Conservation (phyloP, 1,284 basidiomycete species). For the Mycosarcoma maydis region DNA sequence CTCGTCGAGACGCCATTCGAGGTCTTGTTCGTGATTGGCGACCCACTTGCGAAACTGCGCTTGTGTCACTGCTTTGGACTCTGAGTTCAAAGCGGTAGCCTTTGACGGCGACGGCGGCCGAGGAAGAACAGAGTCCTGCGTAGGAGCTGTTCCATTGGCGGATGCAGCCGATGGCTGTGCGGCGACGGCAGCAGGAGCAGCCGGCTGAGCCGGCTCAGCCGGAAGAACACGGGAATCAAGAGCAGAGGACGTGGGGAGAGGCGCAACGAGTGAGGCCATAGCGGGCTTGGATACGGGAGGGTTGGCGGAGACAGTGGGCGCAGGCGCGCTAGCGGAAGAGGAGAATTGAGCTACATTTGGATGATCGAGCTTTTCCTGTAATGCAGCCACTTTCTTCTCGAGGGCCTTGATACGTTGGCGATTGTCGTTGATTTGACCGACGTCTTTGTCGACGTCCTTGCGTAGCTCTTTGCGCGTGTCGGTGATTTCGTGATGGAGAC, state of each 20-base stretch:
- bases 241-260: slow-evolving; percentile 9
- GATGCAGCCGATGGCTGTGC: background rate
- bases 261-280: no score
- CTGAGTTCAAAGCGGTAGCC: background rate
- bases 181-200: background rate
- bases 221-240: slow-evolving; percentile 5
- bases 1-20: slow-evolving; percentile 31
- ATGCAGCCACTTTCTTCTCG: background rate
- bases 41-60: slow-evolving; percentile 25
- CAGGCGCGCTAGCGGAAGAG: background rate
- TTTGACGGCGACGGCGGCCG: background rate
- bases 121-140: background rate
- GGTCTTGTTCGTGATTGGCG: slow-evolving; percentile 4
- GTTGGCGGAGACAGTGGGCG: slow-evolving; percentile 1
- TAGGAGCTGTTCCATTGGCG: background rate
- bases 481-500: slow-evolving; percentile 1
- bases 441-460: slow-evolving; percentile 32
- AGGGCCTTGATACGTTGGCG: slow-evolving; percentile 8
- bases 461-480: slow-evolving; percentile 5
- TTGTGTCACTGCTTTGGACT: slow-evolving; percentile 7
- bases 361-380: background rate
- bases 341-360: background rate
- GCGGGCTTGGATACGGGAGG: no score
- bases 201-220: background rate
- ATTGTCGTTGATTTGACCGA: slow-evolving; percentile 16